Base-by-base conservation (phyloP, 306 rosid genomes). In the Cotoneaster glaucophyllus region DNA sequence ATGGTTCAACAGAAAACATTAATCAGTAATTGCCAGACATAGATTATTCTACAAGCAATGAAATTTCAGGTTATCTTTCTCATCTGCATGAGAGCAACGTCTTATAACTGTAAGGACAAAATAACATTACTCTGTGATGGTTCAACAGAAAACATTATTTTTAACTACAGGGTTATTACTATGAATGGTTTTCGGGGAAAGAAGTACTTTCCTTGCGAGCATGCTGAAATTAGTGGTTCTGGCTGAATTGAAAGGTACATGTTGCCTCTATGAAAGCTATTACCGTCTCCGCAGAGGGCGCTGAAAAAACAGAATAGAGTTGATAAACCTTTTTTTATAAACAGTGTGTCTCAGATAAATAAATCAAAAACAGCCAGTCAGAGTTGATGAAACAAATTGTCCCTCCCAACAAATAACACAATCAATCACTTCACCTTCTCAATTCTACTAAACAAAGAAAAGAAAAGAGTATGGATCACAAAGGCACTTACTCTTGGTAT, bases 401-500 rank as follows among this genome's bases (percentile, higher is more conserved):
- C 70, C 8, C 70, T 66, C 41, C 70, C 54, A 48, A 15, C 54
- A 48, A 50, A 50, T 50, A 17, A 50, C 54, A 50, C 21, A n/a
- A n/a, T 7, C 26, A 57, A 4, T 57, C 13, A 37, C 11, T 62
- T 73, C 53, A 34, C 52, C 41, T 41, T 25, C 68, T 8, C 39
- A 17, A 18, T 59, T 59, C 68, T 39, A 73, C 39, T 17, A 24
- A 25, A 11, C 26, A 11, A 39, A 39, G 6, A 73, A 17, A 73
- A 57, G 32, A 62, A 21, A 59, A 45, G 41, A 25, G 61, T 61
- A 44, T 21, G 22, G 14, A 41, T 19, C 59, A 28, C 31, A 62
- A 7, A 43, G 31, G 31, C 44, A 84, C 98, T 54, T 90, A 92
- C 99, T 63, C 96, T 88, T 64, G 93, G 97, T 43, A 88, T 83